These are phyloP conservation scores for Flueggea neowawraea DNA, from an alignment of 441 rosid genomes.

Conservation along the genomic window DNA sequence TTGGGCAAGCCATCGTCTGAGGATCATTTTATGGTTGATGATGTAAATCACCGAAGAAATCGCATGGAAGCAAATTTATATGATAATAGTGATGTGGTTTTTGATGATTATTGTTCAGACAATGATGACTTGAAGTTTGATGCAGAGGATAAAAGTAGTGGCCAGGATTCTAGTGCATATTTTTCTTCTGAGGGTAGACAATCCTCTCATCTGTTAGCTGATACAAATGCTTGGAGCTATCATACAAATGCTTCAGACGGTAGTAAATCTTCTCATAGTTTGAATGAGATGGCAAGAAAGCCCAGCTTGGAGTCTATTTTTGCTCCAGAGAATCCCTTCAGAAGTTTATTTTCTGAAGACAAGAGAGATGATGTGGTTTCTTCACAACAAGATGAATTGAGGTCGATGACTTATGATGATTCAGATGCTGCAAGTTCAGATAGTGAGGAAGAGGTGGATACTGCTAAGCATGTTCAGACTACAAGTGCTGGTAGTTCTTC, in stretches of 20 bases:
- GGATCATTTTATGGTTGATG: conserved; percentile 33
- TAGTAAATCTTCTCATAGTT: conserved; percentile 14
- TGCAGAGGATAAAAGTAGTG: conserved; percentile 20
- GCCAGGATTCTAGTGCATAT: conserved; percentile 25
- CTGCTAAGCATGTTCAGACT: conserved; percentile 24
- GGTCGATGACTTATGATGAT: conserved; percentile 49
- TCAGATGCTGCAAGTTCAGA: conserved; percentile 51
- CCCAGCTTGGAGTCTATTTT: conserved; percentile 29
- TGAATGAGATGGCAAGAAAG: conserved; percentile 24
- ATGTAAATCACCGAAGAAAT: conserved; percentile 27
- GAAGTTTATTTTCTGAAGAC: conserved; percentile 35
- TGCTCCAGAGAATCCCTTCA: conserved; percentile 28
- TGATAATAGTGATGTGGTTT: conserved; percentile 36
- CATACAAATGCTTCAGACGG: background rate
- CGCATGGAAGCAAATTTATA: conserved; percentile 24
- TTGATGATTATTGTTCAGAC: conserved; percentile 63
- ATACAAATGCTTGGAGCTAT: too few relatives aligned
- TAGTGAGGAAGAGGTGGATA: conserved; percentile 39
- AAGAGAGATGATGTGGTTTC: conserved; percentile 31
- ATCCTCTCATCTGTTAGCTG: conserved; percentile 22
- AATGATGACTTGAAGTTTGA: conserved; percentile 33
- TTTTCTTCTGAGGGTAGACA: conserved; percentile 34
- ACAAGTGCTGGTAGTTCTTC: conserved; percentile 6
- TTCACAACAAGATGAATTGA: conserved; percentile 30
- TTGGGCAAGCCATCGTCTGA: conserved; percentile 30